Evolutionary conservation across 371 early-diverging fungal species (phyloP), one percentile per base, ranked within the genome.

Genomic region (Blastocladiella emersonii): DNA sequence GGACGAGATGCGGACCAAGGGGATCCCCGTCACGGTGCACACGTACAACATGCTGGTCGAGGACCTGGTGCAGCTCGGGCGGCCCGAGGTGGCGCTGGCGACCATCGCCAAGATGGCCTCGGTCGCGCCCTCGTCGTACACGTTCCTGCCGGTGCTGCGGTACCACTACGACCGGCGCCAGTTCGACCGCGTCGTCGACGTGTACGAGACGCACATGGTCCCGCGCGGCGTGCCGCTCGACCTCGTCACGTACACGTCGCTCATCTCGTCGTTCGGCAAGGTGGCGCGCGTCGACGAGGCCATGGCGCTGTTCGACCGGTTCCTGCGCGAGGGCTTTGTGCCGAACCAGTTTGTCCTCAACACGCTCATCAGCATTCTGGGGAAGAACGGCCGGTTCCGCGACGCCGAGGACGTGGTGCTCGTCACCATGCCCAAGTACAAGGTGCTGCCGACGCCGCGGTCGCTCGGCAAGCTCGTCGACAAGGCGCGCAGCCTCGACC

Each of bases 281-380:
- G 32, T 34, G 15, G 21, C 25, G 25, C 10, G 36, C 13, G 59
- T 59, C 37, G 43, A 23, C 15, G 37, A 34, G 30, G 59, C 59
- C 21, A 25, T 25, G 37, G 37, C 34, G 37, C 15, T 59, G 37
- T 59, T n/a, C 35, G 41, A 41, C 32, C 8, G 12, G 43, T 41
- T 59, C 19, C 21, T 59, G 27, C 37, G 25, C 2, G 25, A 23
- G 13, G 59, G 59, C 13, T 27, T 41, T 8, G 17, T 8, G 27
- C 59, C 59, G 1, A 43, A 59, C 59, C 32, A 37, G 19, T 59
- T 59, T 59, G 59, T 59, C 35, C 37, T 59, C 27, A 59, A 59
- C 59, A 59, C 37, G 19, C n/a, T 59, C 27, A 59, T 59, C 44
- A n/a, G 21, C 37, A 59, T 59, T 10, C 19, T 59, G 10, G 59